These are phyloP conservation scores for Sclerotinia sclerotiorum DNA, from an alignment of 2,329 filamentous ascomycete genomes.

Conservation along the genomic window DNA sequence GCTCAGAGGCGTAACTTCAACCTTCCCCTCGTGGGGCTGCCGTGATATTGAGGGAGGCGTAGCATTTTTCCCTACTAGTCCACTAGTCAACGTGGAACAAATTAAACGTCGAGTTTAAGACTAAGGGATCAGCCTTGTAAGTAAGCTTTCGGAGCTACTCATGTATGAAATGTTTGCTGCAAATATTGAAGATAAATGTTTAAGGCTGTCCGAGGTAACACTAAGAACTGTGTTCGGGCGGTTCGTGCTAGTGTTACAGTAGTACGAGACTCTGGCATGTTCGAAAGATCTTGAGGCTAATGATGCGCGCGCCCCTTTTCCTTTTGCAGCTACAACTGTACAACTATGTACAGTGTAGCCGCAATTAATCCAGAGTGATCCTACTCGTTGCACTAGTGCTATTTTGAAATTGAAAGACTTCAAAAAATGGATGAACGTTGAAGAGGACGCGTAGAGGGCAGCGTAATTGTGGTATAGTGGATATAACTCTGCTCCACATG, in stretches of 20 bases:
- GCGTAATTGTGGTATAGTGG: conserved; percentile 19
- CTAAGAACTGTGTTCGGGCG: background rate
- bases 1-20: conserved; percentile 4
- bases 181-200: background rate
- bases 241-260: background rate
- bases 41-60: background rate
- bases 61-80: conserved; percentile 1
- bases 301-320: background rate
- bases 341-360: background rate
- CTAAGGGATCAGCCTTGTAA: conserved; percentile 16
- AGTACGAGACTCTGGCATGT: background rate
- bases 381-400: background rate
- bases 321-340: background rate
- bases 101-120: background rate
- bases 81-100: background rate
- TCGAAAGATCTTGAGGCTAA: conserved; percentile 5
- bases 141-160: background rate
- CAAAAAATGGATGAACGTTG: background rate
- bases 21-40: background rate
- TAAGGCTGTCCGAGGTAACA: background rate
- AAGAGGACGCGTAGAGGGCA: conserved; percentile 13
- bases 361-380: background rate
- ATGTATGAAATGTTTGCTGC: background rate
- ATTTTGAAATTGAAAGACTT: background rate
- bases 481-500: background rate